Evolutionary conservation across 177 flowering plant species (phyloP).

Genomic region (Vitis hybrid): DNA sequence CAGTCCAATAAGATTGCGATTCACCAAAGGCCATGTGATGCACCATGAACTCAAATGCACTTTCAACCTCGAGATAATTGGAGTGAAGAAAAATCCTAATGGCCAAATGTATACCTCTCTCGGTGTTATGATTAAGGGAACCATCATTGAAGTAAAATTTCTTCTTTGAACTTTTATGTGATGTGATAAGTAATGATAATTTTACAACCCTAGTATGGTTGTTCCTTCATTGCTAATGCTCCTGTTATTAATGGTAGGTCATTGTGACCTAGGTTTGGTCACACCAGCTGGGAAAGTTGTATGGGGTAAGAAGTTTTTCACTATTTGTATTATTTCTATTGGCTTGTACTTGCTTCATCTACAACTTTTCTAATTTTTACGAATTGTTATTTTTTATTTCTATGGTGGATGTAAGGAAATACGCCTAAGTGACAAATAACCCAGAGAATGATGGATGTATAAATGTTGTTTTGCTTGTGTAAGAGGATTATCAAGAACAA

Average conservation of each 20-base stretch:
- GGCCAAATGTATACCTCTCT: slow-evolving; percentile 96
- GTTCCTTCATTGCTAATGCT: not conserved
- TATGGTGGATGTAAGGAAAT: slow-evolving; percentile 62
- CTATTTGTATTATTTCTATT: not conserved
- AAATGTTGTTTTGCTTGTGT: slow-evolving; percentile 86
- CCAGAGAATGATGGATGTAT: slow-evolving; percentile 96
- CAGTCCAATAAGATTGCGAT: slow-evolving; percentile 86
- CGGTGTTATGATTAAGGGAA: slow-evolving; percentile 92
- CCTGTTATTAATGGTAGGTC: slow-evolving; percentile 47
- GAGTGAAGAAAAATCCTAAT: slow-evolving; percentile 96
- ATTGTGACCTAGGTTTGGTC: slow-evolving; percentile 97
- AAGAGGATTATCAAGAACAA: slow-evolving; percentile 8
- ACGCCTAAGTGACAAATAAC: slow-evolving; percentile 94
- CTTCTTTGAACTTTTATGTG: not conserved
- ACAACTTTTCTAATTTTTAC: not conserved
- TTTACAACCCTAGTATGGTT: not conserved
- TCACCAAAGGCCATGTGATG: slow-evolving; percentile 92
- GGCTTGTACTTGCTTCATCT: not conserved
- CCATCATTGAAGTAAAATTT: slow-evolving; percentile 82
- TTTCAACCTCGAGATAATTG: slow-evolving; percentile 92
- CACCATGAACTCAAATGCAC: slow-evolving; percentile 98
- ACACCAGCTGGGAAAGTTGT: slow-evolving; percentile 99
- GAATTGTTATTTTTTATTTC: not conserved
- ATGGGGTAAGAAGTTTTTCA: slow-evolving; percentile 61
- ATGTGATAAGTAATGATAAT: not conserved